Percentiles rank a stretch among this genome's conserved stretches.
Evolutionary conservation across 495 filamentous ascomycete species (phyloP).

Genomic region (Penicillium desertorum): DNA sequence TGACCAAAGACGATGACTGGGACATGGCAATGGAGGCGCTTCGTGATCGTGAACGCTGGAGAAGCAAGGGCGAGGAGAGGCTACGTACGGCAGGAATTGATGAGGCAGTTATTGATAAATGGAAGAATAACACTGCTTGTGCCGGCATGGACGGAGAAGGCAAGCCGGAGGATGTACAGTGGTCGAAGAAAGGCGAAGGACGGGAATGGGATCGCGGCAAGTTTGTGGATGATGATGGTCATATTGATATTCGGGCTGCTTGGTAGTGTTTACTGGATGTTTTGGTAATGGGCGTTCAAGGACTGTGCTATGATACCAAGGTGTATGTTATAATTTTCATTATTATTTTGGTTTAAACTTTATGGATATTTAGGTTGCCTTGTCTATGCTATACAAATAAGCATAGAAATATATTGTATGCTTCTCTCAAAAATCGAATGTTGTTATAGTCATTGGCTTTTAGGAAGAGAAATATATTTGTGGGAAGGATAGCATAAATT

Average conservation of each 20-base stretch:
- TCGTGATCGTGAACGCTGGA: slow-evolving; percentile 81
- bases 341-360: background rate
- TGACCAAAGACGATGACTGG: slow-evolving; percentile 67
- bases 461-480: background rate
- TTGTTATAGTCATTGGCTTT: background rate
- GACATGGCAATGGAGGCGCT: slow-evolving; percentile 77
- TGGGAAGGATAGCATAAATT: background rate
- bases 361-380: background rate
- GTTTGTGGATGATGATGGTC: slow-evolving; percentile 63
- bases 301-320: slow-evolving; percentile 15
- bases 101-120: slow-evolving; percentile 71
- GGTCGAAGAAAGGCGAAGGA: slow-evolving; percentile 75
- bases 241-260: slow-evolving; percentile 51
- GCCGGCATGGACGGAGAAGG: slow-evolving; percentile 45
- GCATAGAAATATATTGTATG: background rate
- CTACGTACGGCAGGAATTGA: slow-evolving; percentile 76
- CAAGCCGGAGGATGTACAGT: slow-evolving; percentile 65
- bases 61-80: slow-evolving; percentile 71
- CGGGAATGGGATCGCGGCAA: slow-evolving; percentile 93
- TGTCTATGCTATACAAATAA: background rate
- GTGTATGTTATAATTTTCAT: background rate
- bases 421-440: background rate
- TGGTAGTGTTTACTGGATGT: slow-evolving; percentile 33
- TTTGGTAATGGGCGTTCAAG: slow-evolving; percentile 16
- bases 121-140: slow-evolving; percentile 62